phyloP scores from a whole-genome alignment of 225 moss, liverwort and hornwort species.

The Anthoceros angustus region DNA sequence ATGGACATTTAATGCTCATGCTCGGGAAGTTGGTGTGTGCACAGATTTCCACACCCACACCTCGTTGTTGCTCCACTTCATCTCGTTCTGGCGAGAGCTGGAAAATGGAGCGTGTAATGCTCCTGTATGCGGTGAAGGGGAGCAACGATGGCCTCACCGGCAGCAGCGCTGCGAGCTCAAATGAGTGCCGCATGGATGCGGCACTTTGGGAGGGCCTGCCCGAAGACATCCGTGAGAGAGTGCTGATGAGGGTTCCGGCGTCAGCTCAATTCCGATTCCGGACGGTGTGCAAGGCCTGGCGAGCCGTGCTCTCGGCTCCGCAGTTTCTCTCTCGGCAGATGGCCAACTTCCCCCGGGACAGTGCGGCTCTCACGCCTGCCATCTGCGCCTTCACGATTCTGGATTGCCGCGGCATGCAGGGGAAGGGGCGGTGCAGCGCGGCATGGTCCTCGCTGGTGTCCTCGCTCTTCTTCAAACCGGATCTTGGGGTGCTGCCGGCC shows the following conservation, averaged over 20 bases:
- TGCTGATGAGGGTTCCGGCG: neutral
- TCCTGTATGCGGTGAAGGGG: neutral
- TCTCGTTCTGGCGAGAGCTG: too few relatives aligned
- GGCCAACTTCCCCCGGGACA: neutral
- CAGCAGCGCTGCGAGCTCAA: neutral
- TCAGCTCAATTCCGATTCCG: neutral
- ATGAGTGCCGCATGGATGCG: neutral
- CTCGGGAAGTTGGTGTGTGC: too few relatives aligned
- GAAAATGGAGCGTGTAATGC: neutral
- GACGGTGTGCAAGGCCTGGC: neutral
- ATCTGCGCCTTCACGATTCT: conserved; percentile 5
- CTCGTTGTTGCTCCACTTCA: too few relatives aligned
- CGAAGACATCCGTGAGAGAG: neutral
- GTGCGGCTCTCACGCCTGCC: neutral
- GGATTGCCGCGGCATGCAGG: neutral
- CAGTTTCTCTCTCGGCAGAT: neutral
- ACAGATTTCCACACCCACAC: too few relatives aligned
- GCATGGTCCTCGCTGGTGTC: neutral
- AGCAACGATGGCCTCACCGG: neutral
- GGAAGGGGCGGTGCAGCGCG: neutral
- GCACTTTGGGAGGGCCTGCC: neutral
- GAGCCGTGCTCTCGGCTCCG: neutral
- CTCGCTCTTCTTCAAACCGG: neutral
- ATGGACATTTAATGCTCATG: too few relatives aligned
- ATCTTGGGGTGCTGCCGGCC: neutral